A percentile compares a stretch with the other conserved stretches of the same genome.
Evolutionary conservation across 352 stramenopile genomes (phyloP).

Genomic region (Globisporangium nodosum): DNA sequence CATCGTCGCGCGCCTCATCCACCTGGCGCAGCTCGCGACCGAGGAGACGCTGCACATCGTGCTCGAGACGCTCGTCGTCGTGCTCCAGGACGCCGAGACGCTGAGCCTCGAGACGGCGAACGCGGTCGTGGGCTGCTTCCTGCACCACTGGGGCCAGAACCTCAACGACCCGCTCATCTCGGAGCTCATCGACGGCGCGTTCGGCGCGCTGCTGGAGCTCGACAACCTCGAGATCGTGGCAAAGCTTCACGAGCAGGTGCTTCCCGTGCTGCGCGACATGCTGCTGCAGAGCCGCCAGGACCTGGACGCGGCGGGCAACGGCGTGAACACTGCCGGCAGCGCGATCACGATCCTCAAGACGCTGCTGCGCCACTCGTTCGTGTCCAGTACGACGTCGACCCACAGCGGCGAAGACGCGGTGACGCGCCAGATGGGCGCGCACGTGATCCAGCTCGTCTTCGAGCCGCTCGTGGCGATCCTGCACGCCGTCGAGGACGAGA

Average conservation of each 20-base stretch:
- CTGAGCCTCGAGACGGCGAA: slow-evolving; percentile 34
- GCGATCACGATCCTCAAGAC: slow-evolving; percentile 73
- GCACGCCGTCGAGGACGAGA: slow-evolving; percentile 59
- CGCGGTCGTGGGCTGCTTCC: slow-evolving; percentile 49
- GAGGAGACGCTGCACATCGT: slow-evolving; percentile 76
- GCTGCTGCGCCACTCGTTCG: slow-evolving; percentile 65
- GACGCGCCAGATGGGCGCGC: slow-evolving; percentile 42
- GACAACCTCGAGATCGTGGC: slow-evolving; percentile 51
- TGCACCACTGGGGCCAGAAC: slow-evolving; percentile 61
- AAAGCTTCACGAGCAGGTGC: slow-evolving; percentile 55
- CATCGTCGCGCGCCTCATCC: slow-evolving; percentile 56
- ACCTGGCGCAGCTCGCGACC: slow-evolving; percentile 48
- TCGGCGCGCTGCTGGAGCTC: slow-evolving; percentile 59
- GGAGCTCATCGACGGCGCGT: slow-evolving; percentile 65
- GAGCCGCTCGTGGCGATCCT: slow-evolving; percentile 66
- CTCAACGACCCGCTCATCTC: slow-evolving; percentile 72
- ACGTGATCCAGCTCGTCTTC: slow-evolving; percentile 69
- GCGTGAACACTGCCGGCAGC: slow-evolving; percentile 51
- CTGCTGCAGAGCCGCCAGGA: slow-evolving; percentile 44
- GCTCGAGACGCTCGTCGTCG: slow-evolving; percentile 67
- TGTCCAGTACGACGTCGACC: slow-evolving; percentile 22
- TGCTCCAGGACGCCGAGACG: slow-evolving; percentile 50
- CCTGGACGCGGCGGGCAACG: slow-evolving; percentile 45
- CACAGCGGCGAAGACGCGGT: slow-evolving; percentile 20
- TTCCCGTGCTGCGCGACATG: slow-evolving; percentile 57